A percentile compares a stretch with the other conserved stretches of the same genome.
Conservation (phyloP, 371 early-diverging fungal species). For the Haplosporangium sp. region DNA sequence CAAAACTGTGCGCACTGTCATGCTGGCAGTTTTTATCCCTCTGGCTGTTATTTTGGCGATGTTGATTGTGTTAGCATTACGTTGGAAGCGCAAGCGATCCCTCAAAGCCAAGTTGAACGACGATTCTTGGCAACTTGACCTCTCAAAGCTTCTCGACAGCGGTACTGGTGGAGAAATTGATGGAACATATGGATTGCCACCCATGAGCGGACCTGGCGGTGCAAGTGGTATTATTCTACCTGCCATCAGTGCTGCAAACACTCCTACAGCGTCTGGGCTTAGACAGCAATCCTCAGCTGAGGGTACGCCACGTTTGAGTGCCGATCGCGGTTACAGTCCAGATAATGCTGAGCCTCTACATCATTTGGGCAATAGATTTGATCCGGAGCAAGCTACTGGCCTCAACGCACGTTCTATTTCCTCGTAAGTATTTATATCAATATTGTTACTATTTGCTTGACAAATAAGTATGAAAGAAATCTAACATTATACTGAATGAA, state of each 20-base stretch:
- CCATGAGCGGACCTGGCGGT: conserved; percentile 15
- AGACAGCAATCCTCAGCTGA: conserved; percentile 4
- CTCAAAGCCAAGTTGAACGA: conserved; percentile 49
- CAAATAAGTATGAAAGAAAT: neutral
- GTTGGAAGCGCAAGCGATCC: conserved; percentile 37
- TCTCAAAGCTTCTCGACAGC: conserved; percentile 43
- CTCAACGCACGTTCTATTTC: conserved; percentile 25
- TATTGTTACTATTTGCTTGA: neutral
- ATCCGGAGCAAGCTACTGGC: conserved; percentile 13
- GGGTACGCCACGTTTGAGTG: neutral
- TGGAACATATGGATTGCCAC: conserved; percentile 12
- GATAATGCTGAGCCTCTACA: neutral
- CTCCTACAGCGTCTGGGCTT: neutral
- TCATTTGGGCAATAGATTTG: conserved; percentile 12
- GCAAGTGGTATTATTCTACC: conserved; percentile 19
- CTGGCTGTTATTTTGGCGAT: conserved; percentile 8
- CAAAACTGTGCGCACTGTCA: conserved; percentile 14
- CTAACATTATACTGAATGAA: neutral
- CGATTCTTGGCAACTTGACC: conserved; percentile 62
- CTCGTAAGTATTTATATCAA: conserved; percentile 19
- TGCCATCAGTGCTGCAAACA: conserved; percentile 18
- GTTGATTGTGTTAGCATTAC: conserved; percentile 1
- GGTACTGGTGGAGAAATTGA: conserved; percentile 35
- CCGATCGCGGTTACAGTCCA: neutral
- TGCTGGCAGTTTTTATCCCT: conserved; percentile 43